Evolutionary conservation across 441 rosid genomes (phyloP), one percentile per base, ranked within the genome.

Genomic region (Arabidopsis lyrata): DNA sequence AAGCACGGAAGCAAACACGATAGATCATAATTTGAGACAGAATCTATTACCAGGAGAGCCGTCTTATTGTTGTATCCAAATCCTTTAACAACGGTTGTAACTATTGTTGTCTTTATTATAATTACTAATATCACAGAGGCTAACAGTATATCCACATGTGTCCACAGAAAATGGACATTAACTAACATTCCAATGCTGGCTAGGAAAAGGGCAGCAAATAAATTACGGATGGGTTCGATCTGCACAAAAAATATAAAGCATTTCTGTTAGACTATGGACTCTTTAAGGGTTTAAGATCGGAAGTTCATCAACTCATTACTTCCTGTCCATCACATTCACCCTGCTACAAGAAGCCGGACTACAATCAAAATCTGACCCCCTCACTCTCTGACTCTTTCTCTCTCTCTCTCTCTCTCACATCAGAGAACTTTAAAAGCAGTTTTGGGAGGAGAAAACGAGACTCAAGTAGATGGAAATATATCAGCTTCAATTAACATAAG

Each of bases 141-240:
- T 70, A 94, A 83, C 69, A 94, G 84, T 79, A 94, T 86, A 79
- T 90, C 99, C 77, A 88, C 93, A 66, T 90, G 98, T 66, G 84
- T 90, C 96, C 98, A 94, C 20, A 94, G 91, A 82, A 94, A 94
- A 77, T 91, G 92, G 72, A 91, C 93, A 78, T 91, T 86, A 73
- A 94, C 81, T 80, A 94, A 79, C 98, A 94, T 94, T 80, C 98
- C 98, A 45, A 94, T 91, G 86, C 97, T 94, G 81, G 97, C 95
- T 77, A 94, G 95, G 85, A 94, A 94, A 70, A 94, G 92, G 73
- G 98, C 98, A 45, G 98, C 96, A 81, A 94, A 94, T 81, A 94
- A 84, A 78, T 94, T 94, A 80, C 99, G 97, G 75, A 94, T 85
- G 74, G 99, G 99, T 79, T 94, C 99, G 54, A 94, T 90, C 97